phyloP scores from a whole-genome alignment of 2,329 filamentous ascomycete genomes.

The Aspergillus bombycis region DNA sequence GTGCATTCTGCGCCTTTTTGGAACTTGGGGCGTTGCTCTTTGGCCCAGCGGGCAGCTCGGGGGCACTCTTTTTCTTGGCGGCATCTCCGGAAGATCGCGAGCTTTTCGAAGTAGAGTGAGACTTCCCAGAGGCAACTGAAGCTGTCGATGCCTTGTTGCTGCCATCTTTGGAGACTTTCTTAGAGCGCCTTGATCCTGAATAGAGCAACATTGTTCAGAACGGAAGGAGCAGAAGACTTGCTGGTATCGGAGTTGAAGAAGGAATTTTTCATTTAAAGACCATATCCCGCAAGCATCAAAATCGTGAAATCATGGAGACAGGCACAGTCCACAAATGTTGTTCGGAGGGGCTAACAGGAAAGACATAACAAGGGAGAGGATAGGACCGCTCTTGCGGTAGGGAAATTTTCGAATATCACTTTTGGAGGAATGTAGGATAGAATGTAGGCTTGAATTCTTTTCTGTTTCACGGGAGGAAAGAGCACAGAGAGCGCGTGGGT shows the following conservation, averaged over 20 bases:
- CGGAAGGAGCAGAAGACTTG: slow-evolving; percentile 13
- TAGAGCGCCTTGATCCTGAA: slow-evolving; percentile 27
- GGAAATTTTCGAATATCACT: slow-evolving; percentile 11
- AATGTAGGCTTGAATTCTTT: slow-evolving; percentile 11
- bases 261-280: slow-evolving; percentile 10
- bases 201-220: slow-evolving; percentile 34
- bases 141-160: slow-evolving; percentile 30
- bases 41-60: slow-evolving; percentile 14
- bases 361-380: slow-evolving; percentile 24
- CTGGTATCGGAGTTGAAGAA: background rate
- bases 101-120: slow-evolving; percentile 24
- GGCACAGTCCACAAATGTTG: slow-evolving; percentile 5
- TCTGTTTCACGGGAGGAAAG: background rate
- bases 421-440: slow-evolving; percentile 24
- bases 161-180: slow-evolving; percentile 33
- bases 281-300: slow-evolving; percentile 11
- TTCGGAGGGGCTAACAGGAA: slow-evolving; percentile 13
- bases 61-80: slow-evolving; percentile 17
- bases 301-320: slow-evolving; percentile 16
- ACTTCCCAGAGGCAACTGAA: slow-evolving; percentile 24
- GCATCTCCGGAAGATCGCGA: slow-evolving; percentile 24
- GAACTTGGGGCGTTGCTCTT: slow-evolving; percentile 19
- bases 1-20: slow-evolving; percentile 20
- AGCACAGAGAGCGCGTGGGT: background rate
- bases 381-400: slow-evolving; percentile 9